Evolutionary conservation across 1,284 basidiomycete genomes (phyloP).

Genomic region (Melampsora larici-populina): DNA sequence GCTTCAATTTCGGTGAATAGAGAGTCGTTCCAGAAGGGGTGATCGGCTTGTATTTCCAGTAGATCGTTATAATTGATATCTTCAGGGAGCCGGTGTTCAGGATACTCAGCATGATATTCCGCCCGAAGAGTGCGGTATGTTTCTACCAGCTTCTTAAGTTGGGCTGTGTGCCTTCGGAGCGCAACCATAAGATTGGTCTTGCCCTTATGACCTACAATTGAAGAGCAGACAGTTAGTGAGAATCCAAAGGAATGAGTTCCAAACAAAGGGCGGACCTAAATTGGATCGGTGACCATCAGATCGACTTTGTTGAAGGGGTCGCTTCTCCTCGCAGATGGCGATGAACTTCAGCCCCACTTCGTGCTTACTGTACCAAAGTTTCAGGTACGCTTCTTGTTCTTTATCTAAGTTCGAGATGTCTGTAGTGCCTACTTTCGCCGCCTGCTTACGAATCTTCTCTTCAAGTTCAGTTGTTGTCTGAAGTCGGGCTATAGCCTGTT

Average conservation of each 20-base stretch:
- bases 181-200: background rate
- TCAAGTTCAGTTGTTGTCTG: too few relatives aligned
- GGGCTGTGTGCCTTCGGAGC: background rate
- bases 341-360: too few relatives aligned
- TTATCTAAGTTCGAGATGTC: too few relatives aligned
- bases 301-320: background rate
- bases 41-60: background rate
- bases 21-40: background rate
- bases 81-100: background rate
- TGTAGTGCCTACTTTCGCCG: too few relatives aligned
- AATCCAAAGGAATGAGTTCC: background rate
- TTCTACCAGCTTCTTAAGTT: background rate
- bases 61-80: background rate
- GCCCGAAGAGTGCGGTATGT: background rate
- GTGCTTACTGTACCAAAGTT: too few relatives aligned
- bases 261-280: background rate
- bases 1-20: background rate
- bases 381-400: too few relatives aligned
- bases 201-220: background rate
- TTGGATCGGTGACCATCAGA: background rate
- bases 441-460: too few relatives aligned
- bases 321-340: too few relatives aligned
- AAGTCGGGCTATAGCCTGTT: too few relatives aligned
- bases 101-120: background rate
- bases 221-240: background rate